Percentiles rank a stretch among this genome's conserved stretches.
These are phyloP conservation scores for Evernia prunastri DNA, from an alignment of 495 filamentous ascomycete genomes.

Conservation along the genomic window DNA sequence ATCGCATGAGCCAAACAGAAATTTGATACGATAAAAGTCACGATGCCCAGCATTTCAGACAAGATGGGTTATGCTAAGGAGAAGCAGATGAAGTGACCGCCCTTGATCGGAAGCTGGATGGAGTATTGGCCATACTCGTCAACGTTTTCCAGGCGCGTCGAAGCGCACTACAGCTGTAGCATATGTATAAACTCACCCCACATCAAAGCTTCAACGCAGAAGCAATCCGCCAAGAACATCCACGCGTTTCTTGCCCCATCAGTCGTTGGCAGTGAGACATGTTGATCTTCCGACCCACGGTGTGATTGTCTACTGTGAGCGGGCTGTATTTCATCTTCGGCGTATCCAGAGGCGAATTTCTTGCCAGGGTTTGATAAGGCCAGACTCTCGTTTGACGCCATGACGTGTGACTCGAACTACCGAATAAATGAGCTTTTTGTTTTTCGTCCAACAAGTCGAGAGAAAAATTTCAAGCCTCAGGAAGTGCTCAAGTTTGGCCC, in stretches of 20 bases:
- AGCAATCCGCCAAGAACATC: conserved; percentile 56
- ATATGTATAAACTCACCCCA: conserved; percentile 46
- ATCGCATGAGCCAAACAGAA: background rate
- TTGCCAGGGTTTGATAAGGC: conserved; percentile 6
- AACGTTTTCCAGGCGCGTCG: background rate
- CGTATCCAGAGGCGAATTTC: conserved; percentile 1
- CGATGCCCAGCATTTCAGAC: background rate
- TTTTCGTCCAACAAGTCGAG: background rate
- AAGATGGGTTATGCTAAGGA: background rate
- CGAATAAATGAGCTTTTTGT: background rate
- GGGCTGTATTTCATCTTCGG: background rate
- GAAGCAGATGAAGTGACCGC: background rate
- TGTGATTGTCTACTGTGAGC: conserved; percentile 12
- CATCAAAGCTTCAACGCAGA: conserved; percentile 57
- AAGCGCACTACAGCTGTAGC: background rate
- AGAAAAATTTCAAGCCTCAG: background rate
- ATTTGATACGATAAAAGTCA: background rate
- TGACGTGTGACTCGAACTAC: background rate
- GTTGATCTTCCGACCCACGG: conserved; percentile 1
- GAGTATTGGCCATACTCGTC: background rate
- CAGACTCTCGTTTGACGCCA: conserved; percentile 14
- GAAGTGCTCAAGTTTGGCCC: background rate
- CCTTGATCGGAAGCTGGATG: background rate
- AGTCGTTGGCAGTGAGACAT: conserved; percentile 7
- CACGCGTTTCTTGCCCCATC: conserved; percentile 60